phyloP scores from a whole-genome alignment of 257 asterid genomes.

The Fraxinus anomala region DNA sequence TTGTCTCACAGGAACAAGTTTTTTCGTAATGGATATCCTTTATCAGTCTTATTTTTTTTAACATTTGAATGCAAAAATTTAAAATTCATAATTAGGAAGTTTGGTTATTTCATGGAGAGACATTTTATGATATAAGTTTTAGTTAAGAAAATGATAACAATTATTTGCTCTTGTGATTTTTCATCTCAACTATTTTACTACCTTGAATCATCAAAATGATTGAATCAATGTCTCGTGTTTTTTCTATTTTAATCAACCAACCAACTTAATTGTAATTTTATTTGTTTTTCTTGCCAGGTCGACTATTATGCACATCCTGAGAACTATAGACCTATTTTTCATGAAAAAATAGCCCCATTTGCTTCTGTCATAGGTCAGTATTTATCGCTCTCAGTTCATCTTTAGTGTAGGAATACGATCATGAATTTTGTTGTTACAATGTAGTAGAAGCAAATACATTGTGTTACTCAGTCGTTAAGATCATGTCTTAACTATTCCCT shows the following conservation, averaged over 20 bases:
- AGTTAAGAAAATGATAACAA: not conserved
- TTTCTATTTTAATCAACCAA: not conserved
- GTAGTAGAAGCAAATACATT: slow-evolving; percentile 3
- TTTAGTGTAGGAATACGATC: not conserved
- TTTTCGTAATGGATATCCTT: not conserved
- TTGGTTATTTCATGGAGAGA: not conserved
- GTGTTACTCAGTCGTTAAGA: not conserved
- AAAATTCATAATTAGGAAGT: not conserved
- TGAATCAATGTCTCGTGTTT: not conserved
- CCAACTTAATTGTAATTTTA: not conserved
- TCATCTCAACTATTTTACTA: not conserved
- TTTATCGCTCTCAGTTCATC: slow-evolving; percentile 22
- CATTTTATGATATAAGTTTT: not conserved
- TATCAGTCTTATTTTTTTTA: not conserved
- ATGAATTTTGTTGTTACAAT: not conserved
- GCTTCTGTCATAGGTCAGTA: slow-evolving; percentile 83
- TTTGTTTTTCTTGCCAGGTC: slow-evolving; percentile 46
- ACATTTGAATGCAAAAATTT: not conserved
- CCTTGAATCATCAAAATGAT: not conserved
- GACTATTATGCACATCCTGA: slow-evolving; percentile 97
- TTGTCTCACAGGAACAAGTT: not conserved
- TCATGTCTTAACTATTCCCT: not conserved
- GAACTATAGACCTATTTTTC: slow-evolving; percentile 72
- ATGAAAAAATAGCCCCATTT: slow-evolving; percentile 82
- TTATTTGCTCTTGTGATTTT: not conserved